Evolutionary conservation across 2,329 filamentous ascomycete species (phyloP).

Genomic region (Calonectria hawksworthii): DNA sequence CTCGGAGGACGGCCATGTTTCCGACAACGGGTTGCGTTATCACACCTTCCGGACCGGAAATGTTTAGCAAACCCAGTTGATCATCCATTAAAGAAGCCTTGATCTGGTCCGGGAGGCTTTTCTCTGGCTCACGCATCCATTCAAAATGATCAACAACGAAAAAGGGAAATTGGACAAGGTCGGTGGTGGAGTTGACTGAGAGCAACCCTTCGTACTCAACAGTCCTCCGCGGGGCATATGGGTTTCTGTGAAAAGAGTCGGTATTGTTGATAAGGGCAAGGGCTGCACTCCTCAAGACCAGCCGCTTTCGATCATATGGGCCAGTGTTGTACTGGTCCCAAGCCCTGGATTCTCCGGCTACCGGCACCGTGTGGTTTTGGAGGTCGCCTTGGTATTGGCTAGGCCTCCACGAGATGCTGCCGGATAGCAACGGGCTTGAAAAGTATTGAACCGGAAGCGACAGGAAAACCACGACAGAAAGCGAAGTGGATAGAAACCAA

Average conservation of each 20-base stretch:
- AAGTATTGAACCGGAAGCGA: background rate
- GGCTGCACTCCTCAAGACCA: background rate
- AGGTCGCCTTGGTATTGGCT: background rate
- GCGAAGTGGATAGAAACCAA: background rate
- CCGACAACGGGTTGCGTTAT: background rate
- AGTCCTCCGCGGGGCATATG: background rate
- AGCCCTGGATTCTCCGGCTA: background rate
- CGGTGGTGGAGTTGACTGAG: background rate
- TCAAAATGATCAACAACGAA: background rate
- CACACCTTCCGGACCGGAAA: background rate
- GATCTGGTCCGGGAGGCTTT: background rate
- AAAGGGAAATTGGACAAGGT: background rate
- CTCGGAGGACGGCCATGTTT: background rate
- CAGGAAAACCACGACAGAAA: background rate
- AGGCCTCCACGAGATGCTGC: background rate
- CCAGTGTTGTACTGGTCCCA: background rate
- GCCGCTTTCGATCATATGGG: background rate
- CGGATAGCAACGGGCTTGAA: background rate
- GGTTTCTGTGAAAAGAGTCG: background rate
- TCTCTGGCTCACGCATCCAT: background rate
- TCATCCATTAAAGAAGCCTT: background rate
- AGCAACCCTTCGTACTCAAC: background rate
- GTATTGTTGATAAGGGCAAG: background rate
- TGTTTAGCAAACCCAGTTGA: background rate
- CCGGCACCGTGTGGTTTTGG: background rate